These are phyloP conservation scores for Populus euphratica DNA, from an alignment of 345 rosid species.

Conservation along the genomic window DNA sequence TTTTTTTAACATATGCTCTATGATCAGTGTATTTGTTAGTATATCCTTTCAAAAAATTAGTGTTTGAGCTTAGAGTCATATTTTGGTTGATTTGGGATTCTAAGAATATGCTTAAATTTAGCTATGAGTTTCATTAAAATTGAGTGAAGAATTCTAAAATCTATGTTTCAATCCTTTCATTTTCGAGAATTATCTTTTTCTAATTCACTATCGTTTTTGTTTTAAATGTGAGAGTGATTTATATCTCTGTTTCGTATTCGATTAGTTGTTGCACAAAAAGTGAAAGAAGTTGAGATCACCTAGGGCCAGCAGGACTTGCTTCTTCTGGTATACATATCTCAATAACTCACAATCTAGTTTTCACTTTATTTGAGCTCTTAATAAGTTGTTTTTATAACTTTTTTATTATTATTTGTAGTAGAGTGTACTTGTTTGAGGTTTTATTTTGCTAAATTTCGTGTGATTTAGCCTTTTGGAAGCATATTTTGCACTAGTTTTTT, in stretches of 20 bases:
- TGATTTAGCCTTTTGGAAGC: background rate
- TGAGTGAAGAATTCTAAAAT: background rate
- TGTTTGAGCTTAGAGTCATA: too few species aligned
- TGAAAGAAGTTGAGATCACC: slow-evolving; percentile 89
- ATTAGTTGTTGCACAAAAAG: slow-evolving; percentile 73
- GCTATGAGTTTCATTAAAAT: too few species aligned
- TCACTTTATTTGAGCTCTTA: background rate
- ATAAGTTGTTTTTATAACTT: background rate
- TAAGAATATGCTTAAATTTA: too few species aligned
- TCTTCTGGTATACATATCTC: slow-evolving; percentile 62
- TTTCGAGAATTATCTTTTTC: background rate
- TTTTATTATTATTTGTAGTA: background rate
- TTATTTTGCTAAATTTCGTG: background rate
- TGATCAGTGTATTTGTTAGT: too few species aligned
- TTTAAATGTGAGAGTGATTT: background rate
- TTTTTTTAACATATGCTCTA: too few species aligned
- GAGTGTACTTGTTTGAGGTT: background rate
- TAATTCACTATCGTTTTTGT: background rate
- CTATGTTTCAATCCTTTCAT: slow-evolving; percentile 7
- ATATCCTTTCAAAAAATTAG: too few species aligned
- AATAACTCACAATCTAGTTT: background rate
- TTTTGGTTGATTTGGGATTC: too few species aligned
- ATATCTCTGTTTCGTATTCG: background rate
- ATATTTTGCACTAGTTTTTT: background rate
- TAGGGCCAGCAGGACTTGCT: slow-evolving; percentile 74